Evolutionary conservation across 1,284 basidiomycete species (phyloP), one percentile per base, ranked within the genome.

Genomic region (Ustilago lituana): DNA sequence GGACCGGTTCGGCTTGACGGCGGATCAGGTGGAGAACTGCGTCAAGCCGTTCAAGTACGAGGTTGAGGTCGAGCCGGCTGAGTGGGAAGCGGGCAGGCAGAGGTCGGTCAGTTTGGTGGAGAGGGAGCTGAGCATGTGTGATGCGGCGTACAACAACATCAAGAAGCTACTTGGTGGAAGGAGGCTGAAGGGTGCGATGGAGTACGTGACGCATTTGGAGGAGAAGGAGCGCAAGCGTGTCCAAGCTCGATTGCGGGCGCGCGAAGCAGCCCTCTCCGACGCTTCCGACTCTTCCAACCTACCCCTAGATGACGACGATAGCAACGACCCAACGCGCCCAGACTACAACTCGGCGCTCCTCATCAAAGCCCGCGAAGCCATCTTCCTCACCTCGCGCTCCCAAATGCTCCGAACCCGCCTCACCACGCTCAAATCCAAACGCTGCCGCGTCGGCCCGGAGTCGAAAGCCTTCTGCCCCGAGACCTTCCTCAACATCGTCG

Each of bases 31-130:
- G 8, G 96, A 99, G 86, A 99, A 98, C 84, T 96, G 93, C 83
- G 96, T 99, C 86, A 99, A 98, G 84, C 96, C 96, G 27, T 98
- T 89, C 88, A 98, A 98, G 85, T 97, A 97, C 82, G 93, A 94
- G 77, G 88, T 94, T 15, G 86, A 87, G 67, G 83, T 87, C 5
- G 92, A 96, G 69, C 87, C 87, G 11, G 85, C 89, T 36, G 94
- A 98, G 82, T 99, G 96, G 96, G 92, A 93, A 75, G 79, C 85
- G 3, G 95, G 95, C 0, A 85, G 94, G 31, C 85, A 86, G 65
- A 85, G 89, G 47, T 88, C 93, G 0, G 86, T 94, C 50, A 86
- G 87, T 43, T 84, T 94, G 70, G 91, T 96, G 74, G 89, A 92
- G 83, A 88, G 88, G 69, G 96, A 98, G 85, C 85, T 92, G 44